A percentile compares a stretch with the other conserved stretches of the same genome.
Conservation (phyloP, 495 filamentous ascomycete genomes). For the Penicillium lagena region DNA sequence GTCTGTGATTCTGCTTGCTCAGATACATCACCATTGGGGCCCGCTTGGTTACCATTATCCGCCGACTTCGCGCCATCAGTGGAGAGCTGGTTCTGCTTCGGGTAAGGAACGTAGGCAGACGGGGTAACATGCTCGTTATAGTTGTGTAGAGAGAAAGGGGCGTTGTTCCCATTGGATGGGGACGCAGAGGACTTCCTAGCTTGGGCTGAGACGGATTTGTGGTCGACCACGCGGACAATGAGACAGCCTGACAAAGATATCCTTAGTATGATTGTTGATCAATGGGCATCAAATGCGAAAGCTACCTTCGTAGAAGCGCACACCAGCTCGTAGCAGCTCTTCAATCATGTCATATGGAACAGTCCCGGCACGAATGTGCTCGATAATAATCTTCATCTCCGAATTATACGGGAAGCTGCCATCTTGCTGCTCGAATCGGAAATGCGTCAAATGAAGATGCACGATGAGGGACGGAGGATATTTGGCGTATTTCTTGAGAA, state of each 20-base stretch:
- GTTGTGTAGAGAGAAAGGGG: conserved; percentile 84
- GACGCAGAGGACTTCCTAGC: conserved; percentile 45
- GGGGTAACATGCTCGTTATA: conserved; percentile 82
- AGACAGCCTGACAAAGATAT: conserved; percentile 57
- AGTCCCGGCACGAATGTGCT: conserved; percentile 62
- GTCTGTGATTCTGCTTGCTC: conserved; percentile 23
- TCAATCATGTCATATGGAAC: conserved; percentile 71
- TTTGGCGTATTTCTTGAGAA: conserved; percentile 76
- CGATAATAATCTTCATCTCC: conserved; percentile 77
- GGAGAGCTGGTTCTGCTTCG: conserved; percentile 50
- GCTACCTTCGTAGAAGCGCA: conserved; percentile 86
- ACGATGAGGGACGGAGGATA: conserved; percentile 74
- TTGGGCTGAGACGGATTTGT: conserved; percentile 59
- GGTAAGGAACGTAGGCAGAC: conserved; percentile 77
- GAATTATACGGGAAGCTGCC: conserved; percentile 86
- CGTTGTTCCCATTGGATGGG: conserved; percentile 52
- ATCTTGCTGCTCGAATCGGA: conserved; percentile 91
- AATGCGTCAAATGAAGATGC: conserved; percentile 78
- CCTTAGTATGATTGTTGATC: background rate
- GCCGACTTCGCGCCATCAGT: conserved; percentile 30
- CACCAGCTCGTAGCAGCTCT: conserved; percentile 55
- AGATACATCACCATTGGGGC: conserved; percentile 17
- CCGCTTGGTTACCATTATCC: conserved; percentile 12
- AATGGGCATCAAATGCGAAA: background rate
- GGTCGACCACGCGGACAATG: conserved; percentile 86